A percentile compares a stretch with the other conserved stretches of the same genome.
Evolutionary conservation across 139 green algal genomes (phyloP).

Genomic region (Chara braunii): DNA sequence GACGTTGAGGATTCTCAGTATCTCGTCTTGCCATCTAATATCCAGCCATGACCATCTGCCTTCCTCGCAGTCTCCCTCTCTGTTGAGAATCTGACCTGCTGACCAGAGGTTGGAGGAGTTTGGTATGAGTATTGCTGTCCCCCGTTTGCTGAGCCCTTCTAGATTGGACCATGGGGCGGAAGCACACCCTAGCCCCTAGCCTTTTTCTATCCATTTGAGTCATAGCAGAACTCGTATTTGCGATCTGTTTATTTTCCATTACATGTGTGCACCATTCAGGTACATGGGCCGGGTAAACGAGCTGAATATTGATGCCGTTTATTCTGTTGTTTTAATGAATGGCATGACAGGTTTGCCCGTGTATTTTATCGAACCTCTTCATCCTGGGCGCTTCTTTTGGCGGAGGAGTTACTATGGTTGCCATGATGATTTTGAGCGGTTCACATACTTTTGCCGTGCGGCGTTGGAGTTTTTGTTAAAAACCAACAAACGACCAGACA

Average conservation of each 20-base stretch:
- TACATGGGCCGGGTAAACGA: slow-evolving; percentile 2
- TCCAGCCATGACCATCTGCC: too few relatives aligned
- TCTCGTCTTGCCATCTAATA: too few relatives aligned
- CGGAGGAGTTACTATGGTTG: slow-evolving; percentile 39
- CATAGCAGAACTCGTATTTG: slow-evolving; percentile 7
- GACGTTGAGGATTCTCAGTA: too few relatives aligned
- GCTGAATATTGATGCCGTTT: background rate
- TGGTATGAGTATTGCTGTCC: too few relatives aligned
- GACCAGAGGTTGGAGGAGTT: too few relatives aligned
- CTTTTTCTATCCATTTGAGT: too few relatives aligned
- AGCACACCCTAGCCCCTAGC: too few relatives aligned
- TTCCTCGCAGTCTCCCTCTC: too few relatives aligned
- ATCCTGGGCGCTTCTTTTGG: slow-evolving; percentile 44
- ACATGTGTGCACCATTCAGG: background rate
- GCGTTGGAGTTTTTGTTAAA: slow-evolving; percentile 84
- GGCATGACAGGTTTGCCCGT: slow-evolving; percentile 45
- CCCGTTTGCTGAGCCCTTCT: too few relatives aligned
- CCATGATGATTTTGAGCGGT: slow-evolving; percentile 48
- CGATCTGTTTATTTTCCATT: background rate
- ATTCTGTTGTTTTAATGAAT: slow-evolving; percentile 2
- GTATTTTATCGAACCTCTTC: slow-evolving; percentile 51
- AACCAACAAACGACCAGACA: slow-evolving; percentile 59
- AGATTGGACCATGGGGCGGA: too few relatives aligned
- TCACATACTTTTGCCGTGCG: slow-evolving; percentile 56
- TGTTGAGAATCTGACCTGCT: too few relatives aligned